phyloP scores from a whole-genome alignment of 75 land plant genomes.

The Cryptomeria japonica region DNA sequence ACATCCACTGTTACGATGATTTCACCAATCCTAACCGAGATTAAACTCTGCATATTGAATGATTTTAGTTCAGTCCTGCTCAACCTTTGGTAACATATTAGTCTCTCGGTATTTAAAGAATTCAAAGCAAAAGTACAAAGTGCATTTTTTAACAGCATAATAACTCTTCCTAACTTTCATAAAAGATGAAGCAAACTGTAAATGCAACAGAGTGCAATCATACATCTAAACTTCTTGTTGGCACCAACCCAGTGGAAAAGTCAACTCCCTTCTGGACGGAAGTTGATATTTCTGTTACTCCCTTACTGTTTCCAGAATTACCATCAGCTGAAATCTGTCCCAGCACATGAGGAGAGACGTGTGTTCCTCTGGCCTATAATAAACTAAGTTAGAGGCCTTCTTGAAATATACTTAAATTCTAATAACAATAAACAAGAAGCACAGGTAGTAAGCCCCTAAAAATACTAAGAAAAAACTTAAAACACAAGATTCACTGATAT shows the following conservation, averaged over 20 bases:
- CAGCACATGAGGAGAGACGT: not conserved
- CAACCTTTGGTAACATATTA: not conserved
- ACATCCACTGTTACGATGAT: constrained; percentile 45
- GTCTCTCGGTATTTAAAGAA: not conserved
- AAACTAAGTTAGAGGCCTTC: not conserved
- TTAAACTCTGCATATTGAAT: constrained; percentile 17
- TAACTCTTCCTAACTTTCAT: not conserved
- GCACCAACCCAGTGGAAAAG: not conserved
- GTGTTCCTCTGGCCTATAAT: not conserved
- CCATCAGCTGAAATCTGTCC: not conserved
- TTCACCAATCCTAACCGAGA: constrained; percentile 55
- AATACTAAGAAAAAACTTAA: not conserved
- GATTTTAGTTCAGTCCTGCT: not conserved
- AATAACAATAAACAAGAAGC: not conserved
- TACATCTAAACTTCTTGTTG: not conserved
- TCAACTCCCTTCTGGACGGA: not conserved
- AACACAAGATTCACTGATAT: not conserved
- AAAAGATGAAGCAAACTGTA: not conserved
- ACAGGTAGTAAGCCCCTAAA: not conserved
- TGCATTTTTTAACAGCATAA: not conserved
- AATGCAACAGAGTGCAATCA: not conserved
- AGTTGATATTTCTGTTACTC: not conserved
- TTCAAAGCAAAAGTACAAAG: not conserved
- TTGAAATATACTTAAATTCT: not conserved
- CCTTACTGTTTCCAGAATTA: not conserved